A percentile compares a stretch with the other conserved stretches of the same genome.
phyloP scores from a whole-genome alignment of 1,284 basidiomycete species.

The Pholiota adiposa region DNA sequence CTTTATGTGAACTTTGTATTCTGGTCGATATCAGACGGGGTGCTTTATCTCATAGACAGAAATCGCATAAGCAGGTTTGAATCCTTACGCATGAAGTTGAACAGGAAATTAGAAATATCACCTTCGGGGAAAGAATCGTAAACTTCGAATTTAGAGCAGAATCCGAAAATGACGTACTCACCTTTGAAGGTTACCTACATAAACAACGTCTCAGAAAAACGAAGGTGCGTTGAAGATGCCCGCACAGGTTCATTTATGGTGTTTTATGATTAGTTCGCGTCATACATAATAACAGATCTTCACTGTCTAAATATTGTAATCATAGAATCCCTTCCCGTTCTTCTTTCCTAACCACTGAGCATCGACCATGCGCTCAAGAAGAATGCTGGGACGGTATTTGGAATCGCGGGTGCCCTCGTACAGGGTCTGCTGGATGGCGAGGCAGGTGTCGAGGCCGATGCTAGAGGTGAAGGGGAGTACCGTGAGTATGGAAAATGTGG shows the following conservation, averaged over 20 bases:
- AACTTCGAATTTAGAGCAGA: no score
- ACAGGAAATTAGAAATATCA: no score
- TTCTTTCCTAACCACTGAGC: conserved; percentile 96
- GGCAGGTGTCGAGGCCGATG: conserved; percentile 91
- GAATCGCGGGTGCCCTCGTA: conserved; percentile 90
- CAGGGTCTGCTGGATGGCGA: conserved; percentile 89
- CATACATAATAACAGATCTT: not conserved
- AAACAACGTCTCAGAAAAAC: no score
- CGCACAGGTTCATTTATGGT: not conserved
- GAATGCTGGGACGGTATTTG: conserved; percentile 94
- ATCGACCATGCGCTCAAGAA: conserved; percentile 95
- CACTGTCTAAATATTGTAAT: conserved; percentile 46
- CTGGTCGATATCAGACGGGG: no score
- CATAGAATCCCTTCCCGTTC: conserved; percentile 89
- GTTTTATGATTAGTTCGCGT: not conserved
- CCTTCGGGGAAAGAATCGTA: no score
- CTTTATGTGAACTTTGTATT: no score
- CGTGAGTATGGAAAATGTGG: not conserved
- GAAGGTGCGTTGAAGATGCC: no score
- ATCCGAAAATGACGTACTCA: no score
- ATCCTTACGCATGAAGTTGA: no score
- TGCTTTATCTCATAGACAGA: no score
- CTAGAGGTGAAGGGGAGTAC: conserved; percentile 42
- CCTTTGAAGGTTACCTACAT: no score
- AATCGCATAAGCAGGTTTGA: no score